These are phyloP conservation scores for Mortierella sp. DNA, from an alignment of 371 early-diverging fungal species.

Conservation along the genomic window DNA sequence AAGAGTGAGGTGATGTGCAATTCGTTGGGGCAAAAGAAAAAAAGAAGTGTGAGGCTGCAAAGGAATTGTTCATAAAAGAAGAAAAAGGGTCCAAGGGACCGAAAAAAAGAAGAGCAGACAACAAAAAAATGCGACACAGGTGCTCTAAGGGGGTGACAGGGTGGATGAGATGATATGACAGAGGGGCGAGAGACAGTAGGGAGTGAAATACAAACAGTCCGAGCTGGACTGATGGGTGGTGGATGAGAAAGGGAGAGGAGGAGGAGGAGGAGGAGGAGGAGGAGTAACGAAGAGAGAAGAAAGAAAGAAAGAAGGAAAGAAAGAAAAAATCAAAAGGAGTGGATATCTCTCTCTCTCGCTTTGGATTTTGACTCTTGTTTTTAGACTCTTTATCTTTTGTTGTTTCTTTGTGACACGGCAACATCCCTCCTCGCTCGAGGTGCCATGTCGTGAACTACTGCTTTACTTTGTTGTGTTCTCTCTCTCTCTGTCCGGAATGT, in stretches of 20 bases:
- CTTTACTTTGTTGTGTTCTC: too few species aligned
- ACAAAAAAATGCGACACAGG: not conserved
- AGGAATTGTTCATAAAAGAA: not conserved
- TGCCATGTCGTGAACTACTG: too few species aligned
- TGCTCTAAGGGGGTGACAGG: not conserved
- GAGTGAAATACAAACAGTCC: not conserved
- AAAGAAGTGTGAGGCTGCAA: not conserved
- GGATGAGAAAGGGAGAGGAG: not conserved
- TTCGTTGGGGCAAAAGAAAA: constrained; percentile 15
- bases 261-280: not conserved
- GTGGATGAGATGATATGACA: not conserved
- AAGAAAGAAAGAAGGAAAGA: not conserved
- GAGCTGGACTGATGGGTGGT: not conserved
- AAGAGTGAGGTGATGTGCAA: not conserved
- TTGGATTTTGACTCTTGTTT: not conserved
- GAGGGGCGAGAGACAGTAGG: not conserved
- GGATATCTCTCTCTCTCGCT: too few species aligned
- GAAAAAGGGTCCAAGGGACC: constrained; percentile 2
- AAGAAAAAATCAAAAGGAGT: too few species aligned
- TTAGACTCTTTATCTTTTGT: not conserved
- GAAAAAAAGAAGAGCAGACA: not conserved
- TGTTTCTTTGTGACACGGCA: not conserved
- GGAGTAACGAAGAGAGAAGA: not conserved
- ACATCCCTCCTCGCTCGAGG: too few species aligned
- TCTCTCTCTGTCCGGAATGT: too few species aligned